phyloP scores from a whole-genome alignment of 306 rosid genomes.

The Vicia sativa region DNA sequence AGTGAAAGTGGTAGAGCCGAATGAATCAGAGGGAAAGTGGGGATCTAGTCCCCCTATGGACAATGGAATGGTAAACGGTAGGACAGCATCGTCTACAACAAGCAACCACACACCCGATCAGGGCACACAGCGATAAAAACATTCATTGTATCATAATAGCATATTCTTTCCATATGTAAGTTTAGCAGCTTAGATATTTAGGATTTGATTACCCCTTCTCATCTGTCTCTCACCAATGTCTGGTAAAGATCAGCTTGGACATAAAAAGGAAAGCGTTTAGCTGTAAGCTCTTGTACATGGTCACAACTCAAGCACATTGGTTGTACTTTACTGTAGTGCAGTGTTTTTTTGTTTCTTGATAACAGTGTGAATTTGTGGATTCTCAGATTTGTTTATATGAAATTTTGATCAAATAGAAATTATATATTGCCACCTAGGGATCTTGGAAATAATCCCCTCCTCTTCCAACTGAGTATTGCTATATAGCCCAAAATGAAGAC shows the following conservation, averaged over 20 bases:
- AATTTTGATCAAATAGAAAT: neutral
- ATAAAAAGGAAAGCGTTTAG: slow-evolving; percentile 41
- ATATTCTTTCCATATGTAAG: slow-evolving; percentile 47
- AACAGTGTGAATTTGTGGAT: slow-evolving; percentile 38
- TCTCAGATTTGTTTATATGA: slow-evolving; percentile 28
- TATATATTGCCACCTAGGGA: slow-evolving; percentile 9
- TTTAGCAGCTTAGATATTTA: slow-evolving; percentile 42
- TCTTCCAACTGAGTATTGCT: neutral
- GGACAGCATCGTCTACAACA: slow-evolving; percentile 62
- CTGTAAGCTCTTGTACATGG: slow-evolving; percentile 45
- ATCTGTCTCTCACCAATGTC: slow-evolving; percentile 43
- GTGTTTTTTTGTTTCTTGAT: slow-evolving; percentile 28
- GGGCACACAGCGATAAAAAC: slow-evolving; percentile 57
- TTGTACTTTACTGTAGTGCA: slow-evolving; percentile 28
- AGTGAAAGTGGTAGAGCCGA: slow-evolving; percentile 81
- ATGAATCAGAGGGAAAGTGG: slow-evolving; percentile 76
- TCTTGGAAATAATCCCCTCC: slow-evolving; percentile 3
- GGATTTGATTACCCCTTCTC: slow-evolving; percentile 39
- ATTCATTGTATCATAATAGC: slow-evolving; percentile 37
- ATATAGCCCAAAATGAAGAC: neutral
- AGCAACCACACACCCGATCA: slow-evolving; percentile 78
- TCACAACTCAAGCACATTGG: slow-evolving; percentile 45
- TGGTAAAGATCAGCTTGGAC: slow-evolving; percentile 45
- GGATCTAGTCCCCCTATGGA: slow-evolving; percentile 67
- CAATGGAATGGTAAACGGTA: slow-evolving; percentile 61